A percentile compares a stretch with the other conserved stretches of the same genome.
These are phyloP conservation scores for Mrakia frigida DNA, from an alignment of 768 basidiomycete genomes.

Conservation along the genomic window DNA sequence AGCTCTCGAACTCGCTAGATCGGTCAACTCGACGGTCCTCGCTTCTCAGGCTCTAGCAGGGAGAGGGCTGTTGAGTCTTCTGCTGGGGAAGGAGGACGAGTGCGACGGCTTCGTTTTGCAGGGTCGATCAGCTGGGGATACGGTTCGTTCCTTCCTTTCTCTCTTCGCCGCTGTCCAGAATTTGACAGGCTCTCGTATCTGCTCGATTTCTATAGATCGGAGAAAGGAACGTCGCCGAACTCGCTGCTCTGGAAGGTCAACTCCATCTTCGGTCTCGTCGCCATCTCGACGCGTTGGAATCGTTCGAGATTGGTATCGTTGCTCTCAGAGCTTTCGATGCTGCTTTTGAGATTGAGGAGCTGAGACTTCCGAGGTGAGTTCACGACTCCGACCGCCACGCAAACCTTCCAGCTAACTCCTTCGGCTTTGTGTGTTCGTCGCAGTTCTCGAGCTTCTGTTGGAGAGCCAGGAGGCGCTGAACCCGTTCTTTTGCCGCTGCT, in stretches of 20 bases:
- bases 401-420: background rate
- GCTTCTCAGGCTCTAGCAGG: constrained; percentile 61
- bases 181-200: no score
- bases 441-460: background rate
- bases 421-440: background rate
- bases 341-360: constrained; percentile 56
- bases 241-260: constrained; percentile 12
- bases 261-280: constrained; percentile 3
- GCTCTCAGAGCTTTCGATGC: constrained; percentile 56
- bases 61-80: constrained; percentile 65
- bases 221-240: background rate
- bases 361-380: constrained; percentile 57
- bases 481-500: constrained; percentile 36
- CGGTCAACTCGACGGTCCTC: constrained; percentile 62
- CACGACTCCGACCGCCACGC: background rate
- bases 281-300: constrained; percentile 12
- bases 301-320: constrained; percentile 43
- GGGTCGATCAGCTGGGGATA: background rate
- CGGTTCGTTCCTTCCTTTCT: background rate
- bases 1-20: constrained; percentile 64
- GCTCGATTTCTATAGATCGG: no score
- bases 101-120: background rate
- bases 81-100: constrained; percentile 50
- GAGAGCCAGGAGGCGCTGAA: constrained; percentile 23
- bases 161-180: background rate